These are phyloP conservation scores for Microstegium vimineum DNA, from an alignment of 176 grass and related monocot species.

Conservation along the genomic window DNA sequence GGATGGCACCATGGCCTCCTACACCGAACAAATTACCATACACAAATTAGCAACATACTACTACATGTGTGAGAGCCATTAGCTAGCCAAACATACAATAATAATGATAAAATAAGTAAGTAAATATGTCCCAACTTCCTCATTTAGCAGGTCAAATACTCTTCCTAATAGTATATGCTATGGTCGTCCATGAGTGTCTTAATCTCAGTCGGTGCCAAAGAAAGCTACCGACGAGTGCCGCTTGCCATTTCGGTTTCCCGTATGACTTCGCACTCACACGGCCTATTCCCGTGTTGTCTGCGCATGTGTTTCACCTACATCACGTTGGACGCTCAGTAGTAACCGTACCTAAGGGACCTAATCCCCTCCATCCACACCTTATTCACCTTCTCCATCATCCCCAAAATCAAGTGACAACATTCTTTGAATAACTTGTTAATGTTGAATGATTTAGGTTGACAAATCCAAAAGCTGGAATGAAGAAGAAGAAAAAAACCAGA, in stretches of 20 bases:
- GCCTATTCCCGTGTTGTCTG: too few relatives aligned
- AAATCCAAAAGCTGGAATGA: neutral
- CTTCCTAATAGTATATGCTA: neutral
- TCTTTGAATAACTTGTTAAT: neutral
- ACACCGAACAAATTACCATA: neutral
- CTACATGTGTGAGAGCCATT: too few relatives aligned
- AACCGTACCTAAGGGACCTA: neutral
- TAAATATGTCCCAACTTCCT: neutral
- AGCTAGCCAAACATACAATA: too few relatives aligned
- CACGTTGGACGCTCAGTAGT: neutral
- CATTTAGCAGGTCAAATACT: neutral
- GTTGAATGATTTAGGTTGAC: neutral
- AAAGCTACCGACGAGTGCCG: too few relatives aligned
- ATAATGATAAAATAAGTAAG: too few relatives aligned
- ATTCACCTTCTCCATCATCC: neutral
- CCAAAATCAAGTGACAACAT: neutral
- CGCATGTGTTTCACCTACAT: neutral
- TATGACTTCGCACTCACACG: too few relatives aligned
- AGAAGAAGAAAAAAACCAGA: too few relatives aligned
- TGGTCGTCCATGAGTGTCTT: too few relatives aligned
- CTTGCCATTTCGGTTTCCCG: too few relatives aligned
- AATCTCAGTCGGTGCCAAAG: too few relatives aligned
- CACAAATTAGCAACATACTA: neutral
- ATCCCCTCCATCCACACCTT: neutral
- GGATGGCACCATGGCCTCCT: neutral